Percentiles rank a stretch among this genome's conserved stretches.
Conservation (phyloP, 2,329 filamentous ascomycete species). For the Neonectria sp. region DNA sequence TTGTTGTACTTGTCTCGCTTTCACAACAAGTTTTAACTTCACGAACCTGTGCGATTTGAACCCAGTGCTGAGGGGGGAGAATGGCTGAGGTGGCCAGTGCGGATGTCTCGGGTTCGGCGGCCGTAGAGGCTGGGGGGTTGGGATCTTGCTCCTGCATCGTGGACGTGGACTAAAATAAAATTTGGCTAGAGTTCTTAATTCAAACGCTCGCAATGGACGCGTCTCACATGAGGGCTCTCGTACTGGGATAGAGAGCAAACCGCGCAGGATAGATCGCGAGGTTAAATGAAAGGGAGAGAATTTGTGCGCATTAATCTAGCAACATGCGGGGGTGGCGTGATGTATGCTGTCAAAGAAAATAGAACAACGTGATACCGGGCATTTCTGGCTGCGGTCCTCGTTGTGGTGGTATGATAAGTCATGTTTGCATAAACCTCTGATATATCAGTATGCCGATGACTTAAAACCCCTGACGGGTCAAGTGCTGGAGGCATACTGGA, state of each 20-base stretch:
- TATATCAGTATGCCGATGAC: not conserved
- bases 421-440: not conserved
- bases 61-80: constrained; percentile 42
- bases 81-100: constrained; percentile 19
- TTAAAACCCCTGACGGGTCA: not conserved
- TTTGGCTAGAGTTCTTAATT: not conserved
- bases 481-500: not conserved
- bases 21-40: not conserved
- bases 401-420: not conserved
- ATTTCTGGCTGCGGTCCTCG: not conserved
- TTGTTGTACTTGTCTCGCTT: not conserved
- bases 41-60: constrained; percentile 36
- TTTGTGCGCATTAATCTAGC: not conserved
- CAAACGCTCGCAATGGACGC: not conserved
- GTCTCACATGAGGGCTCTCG: not conserved
- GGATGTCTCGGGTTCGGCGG: not conserved
- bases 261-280: not conserved
- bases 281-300: not conserved
- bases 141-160: constrained; percentile 14
- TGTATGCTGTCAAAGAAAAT: not conserved
- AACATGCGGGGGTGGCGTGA: constrained; percentile 6
- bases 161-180: constrained; percentile 1
- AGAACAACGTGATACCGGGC: not conserved
- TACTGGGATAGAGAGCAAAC: not conserved
- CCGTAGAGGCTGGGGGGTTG: constrained; percentile 1